These are phyloP conservation scores for Exophiala dermatitidis DNA, from an alignment of 2,329 filamentous ascomycete species.

Conservation along the genomic window DNA sequence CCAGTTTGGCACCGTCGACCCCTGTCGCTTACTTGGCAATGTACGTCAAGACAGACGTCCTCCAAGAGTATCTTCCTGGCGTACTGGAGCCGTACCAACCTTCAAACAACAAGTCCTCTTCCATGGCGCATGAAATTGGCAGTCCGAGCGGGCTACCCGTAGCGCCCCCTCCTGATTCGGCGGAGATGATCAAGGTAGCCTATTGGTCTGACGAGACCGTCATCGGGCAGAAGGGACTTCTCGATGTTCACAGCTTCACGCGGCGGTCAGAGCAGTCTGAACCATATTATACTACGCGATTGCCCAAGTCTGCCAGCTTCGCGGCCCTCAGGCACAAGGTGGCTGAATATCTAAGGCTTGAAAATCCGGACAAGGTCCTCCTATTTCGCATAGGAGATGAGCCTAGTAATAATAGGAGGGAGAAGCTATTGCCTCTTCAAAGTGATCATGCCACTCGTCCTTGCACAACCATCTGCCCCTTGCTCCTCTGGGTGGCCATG, in stretches of 20 bases:
- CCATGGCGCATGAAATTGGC: too few relatives aligned
- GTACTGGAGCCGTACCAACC: slow-evolving; percentile 44
- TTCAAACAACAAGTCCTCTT: slow-evolving; percentile 25
- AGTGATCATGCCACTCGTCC: too few relatives aligned
- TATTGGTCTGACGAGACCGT: slow-evolving; percentile 33
- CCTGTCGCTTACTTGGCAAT: slow-evolving; percentile 45
- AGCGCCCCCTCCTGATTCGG: not conserved
- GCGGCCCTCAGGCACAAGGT: slow-evolving; percentile 18
- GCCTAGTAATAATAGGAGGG: too few relatives aligned
- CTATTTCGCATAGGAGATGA: slow-evolving; percentile 17
- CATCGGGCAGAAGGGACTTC: slow-evolving; percentile 33
- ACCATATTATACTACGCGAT: slow-evolving; percentile 2
- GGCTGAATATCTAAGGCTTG: slow-evolving; percentile 11
- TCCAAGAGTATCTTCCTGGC: slow-evolving; percentile 37
- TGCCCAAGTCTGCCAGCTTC: slow-evolving; percentile 11
- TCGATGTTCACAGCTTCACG: slow-evolving; percentile 38
- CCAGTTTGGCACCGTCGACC: slow-evolving; percentile 31
- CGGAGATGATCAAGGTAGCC: slow-evolving; percentile 35
- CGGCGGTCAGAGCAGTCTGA: slow-evolving; percentile 16
- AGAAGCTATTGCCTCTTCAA: too few relatives aligned
- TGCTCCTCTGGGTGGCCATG: slow-evolving; percentile 25
- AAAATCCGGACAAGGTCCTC: slow-evolving; percentile 13
- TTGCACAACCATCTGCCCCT: slow-evolving; percentile 10
- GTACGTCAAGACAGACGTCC: slow-evolving; percentile 49
- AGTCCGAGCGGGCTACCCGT: too few relatives aligned